These are phyloP conservation scores for Mycocentrospora acerina DNA, from an alignment of 2,329 filamentous ascomycete genomes.

Conservation along the genomic window DNA sequence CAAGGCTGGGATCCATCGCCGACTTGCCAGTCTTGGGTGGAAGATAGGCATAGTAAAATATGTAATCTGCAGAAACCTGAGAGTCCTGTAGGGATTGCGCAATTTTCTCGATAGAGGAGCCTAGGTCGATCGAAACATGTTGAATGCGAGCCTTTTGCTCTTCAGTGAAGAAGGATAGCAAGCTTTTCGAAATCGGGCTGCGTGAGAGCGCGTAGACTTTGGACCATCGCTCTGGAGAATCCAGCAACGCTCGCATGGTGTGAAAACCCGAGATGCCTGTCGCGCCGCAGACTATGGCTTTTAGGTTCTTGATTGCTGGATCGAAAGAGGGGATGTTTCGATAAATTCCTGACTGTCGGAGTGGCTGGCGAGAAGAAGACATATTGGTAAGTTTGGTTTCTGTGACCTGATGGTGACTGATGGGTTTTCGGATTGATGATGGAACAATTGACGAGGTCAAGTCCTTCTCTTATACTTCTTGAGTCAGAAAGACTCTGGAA, in stretches of 20 bases:
- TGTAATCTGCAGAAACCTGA: slow-evolving; percentile 3
- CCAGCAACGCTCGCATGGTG: slow-evolving; percentile 8
- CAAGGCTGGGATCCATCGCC: slow-evolving; percentile 6
- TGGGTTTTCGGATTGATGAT: too few species aligned
- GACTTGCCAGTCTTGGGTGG: slow-evolving; percentile 6
- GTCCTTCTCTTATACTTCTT: too few species aligned
- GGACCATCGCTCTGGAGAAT: slow-evolving; percentile 11
- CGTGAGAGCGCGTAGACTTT: slow-evolving; percentile 13
- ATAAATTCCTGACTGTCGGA: slow-evolving; percentile 14
- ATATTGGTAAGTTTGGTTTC: slow-evolving; percentile 2
- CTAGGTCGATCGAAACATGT: slow-evolving; percentile 13
- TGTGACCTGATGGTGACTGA: too few species aligned
- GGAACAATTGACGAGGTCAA: too few species aligned
- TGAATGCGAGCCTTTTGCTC: slow-evolving; percentile 12
- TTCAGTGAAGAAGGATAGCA: slow-evolving; percentile 5
- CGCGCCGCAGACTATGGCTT: slow-evolving; percentile 12
- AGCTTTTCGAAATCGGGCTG: slow-evolving; percentile 2
- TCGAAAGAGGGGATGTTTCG: slow-evolving; percentile 15
- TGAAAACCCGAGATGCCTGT: slow-evolving; percentile 16
- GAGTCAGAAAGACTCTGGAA: too few species aligned
- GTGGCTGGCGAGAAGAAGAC: slow-evolving; percentile 8
- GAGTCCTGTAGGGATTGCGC: slow-evolving; percentile 6
- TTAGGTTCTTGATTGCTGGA: slow-evolving; percentile 4
- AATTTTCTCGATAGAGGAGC: slow-evolving; percentile 4
- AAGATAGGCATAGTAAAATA: slow-evolving; percentile 19